Conservation (phyloP, 345 rosid genomes). For the Sisymbrium altissimum region DNA sequence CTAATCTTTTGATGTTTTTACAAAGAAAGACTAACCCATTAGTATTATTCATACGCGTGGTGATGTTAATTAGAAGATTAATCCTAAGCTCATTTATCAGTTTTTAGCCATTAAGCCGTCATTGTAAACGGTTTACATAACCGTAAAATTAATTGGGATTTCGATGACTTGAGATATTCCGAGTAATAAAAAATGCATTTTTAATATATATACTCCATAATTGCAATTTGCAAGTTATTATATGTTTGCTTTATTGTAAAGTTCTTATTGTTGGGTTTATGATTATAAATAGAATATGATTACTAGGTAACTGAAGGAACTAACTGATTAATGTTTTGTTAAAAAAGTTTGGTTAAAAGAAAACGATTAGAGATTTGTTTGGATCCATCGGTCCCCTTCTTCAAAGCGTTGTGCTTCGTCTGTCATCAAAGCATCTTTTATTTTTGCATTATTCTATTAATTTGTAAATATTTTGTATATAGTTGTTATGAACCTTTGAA, state of each 20-base stretch:
- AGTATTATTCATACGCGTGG: no score
- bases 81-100: neutral
- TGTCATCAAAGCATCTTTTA: constrained; percentile 28
- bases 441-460: neutral
- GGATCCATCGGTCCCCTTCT: constrained; percentile 30
- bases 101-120: neutral
- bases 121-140: neutral
- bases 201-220: neutral
- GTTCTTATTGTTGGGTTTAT: neutral
- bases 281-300: neutral
- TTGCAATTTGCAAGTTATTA: neutral
- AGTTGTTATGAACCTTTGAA: neutral
- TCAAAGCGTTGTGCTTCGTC: constrained; percentile 22
- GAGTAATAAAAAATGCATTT: neutral
- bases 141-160: neutral
- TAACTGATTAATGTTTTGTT: neutral
- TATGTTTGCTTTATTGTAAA: neutral
- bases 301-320: neutral
- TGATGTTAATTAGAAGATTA: neutral
- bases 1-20: neutral
- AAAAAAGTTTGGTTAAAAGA: constrained; percentile 19
- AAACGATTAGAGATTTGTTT: constrained; percentile 28
- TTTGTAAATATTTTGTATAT: neutral
- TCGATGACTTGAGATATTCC: neutral
- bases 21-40: neutral